Evolutionary conservation across 805 yeast species (phyloP).

Genomic region (Brettanomyces naardenensis): DNA sequence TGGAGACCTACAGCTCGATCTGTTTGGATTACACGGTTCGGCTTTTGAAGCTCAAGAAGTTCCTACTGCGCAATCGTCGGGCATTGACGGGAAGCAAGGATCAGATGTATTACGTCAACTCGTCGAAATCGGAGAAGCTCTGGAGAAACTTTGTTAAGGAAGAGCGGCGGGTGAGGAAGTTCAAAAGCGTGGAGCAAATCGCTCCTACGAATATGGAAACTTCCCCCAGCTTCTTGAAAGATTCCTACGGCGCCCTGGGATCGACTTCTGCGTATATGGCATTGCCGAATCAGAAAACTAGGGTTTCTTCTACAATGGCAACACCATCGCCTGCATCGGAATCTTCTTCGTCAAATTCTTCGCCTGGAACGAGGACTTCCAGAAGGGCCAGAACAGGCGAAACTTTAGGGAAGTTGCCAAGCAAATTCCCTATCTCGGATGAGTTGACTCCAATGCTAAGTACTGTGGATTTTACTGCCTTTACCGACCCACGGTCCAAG

Average conservation of each 20-base stretch:
- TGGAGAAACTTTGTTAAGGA: constrained; percentile 20
- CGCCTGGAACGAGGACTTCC: not conserved
- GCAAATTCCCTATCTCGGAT: constrained; percentile 11
- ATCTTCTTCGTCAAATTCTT: not conserved
- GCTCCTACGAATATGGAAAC: not conserved
- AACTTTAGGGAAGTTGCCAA: not conserved
- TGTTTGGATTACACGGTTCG: constrained; percentile 20
- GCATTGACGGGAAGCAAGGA: not conserved
- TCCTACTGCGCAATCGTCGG: constrained; percentile 11
- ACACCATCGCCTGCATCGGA: not conserved
- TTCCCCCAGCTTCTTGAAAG: not conserved
- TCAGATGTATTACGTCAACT: constrained; percentile 2
- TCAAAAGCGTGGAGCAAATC: not conserved
- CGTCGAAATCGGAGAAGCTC: constrained; percentile 8
- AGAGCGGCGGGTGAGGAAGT: not conserved
- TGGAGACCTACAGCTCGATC: constrained; percentile 21
- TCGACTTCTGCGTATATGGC: not conserved
- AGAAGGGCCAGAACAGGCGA: not conserved
- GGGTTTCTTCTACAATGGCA: not conserved
- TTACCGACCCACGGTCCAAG: constrained; percentile 22
- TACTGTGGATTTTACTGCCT: constrained; percentile 24
- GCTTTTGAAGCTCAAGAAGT: constrained; percentile 25
- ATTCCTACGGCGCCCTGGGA: not conserved
- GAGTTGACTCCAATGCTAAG: constrained; percentile 26
- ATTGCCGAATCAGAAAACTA: not conserved